Base-by-base conservation (phyloP, 495 filamentous ascomycete genomes). In the Penicillium canariense region DNA sequence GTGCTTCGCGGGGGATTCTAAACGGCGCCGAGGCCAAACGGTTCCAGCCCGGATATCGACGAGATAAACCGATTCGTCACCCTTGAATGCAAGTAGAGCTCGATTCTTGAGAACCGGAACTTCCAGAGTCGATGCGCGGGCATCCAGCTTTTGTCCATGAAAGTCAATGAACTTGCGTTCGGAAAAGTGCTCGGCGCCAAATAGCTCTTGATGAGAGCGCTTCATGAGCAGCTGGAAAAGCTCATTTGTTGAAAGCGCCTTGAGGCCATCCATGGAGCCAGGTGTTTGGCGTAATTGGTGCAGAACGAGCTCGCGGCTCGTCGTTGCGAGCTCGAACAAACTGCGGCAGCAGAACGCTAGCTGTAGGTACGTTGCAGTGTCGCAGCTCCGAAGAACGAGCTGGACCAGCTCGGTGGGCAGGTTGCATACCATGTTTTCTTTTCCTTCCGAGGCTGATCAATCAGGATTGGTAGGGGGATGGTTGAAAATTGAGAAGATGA, bases 241-340 rank as follows among this genome's bases (percentile, higher is more conserved):
- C 5, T 59, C 38, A 9, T 56, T 60, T 18, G 67, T 67, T 9
- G 49, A 23, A 5, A 62, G 26, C 35, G 40, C 45, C 2, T 63
- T 52, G 15, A 60, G 14, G 27, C 56, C 60, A 3, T 54, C 22
- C 10, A 39, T 46, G 4, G 43, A 17, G 0, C 75, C 73, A 5
- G 73, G 73, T 2, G 63, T 71, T n/a, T 64, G 52, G 27, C 42
- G 25, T n/a, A 78, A 50, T 38, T 74, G 75, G 39, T 67, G 56
- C 4, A 71, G 11, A 12, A 76, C 56, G 3, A 70, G 58, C 38
- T 71, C 62, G 10, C 71, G 66, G 32, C 87, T 95, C 63, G 82
- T 88, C 14, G 88, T 89, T 49, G 92, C 91, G 60, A 96, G 77
- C 77, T 89, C 88, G 80, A 94, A 90, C n/a, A 96, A 80, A 48